Percentiles rank a stretch among this genome's conserved stretches.
These are phyloP conservation scores for Phalaenopsis hybrid DNA, from an alignment of 116 monocot species.

Conservation along the genomic window DNA sequence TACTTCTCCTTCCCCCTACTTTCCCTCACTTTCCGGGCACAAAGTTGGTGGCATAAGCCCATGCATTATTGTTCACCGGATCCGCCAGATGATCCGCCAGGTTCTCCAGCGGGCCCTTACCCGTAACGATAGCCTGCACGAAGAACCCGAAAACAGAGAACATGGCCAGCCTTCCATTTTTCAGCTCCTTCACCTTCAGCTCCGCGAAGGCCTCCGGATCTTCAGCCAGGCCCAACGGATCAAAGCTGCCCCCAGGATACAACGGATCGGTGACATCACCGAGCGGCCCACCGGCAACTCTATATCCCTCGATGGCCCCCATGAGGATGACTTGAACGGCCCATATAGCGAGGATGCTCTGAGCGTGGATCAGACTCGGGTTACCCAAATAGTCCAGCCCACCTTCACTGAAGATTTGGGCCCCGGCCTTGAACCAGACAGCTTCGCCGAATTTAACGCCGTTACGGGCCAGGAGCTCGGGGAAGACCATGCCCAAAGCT, in stretches of 20 bases:
- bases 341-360: slow-evolving; percentile 80
- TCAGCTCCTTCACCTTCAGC: no score
- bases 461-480: slow-evolving; percentile 57
- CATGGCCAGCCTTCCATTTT: no score
- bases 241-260: slow-evolving; percentile 63
- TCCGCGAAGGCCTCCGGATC: slow-evolving; percentile 49
- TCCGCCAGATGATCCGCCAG: no score
- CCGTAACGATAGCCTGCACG: no score
- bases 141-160: no score
- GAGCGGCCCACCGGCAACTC: slow-evolving; percentile 53
- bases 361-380: slow-evolving; percentile 55
- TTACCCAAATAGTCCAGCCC: slow-evolving; percentile 60
- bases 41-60: no score
- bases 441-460: slow-evolving; percentile 77
- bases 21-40: no score
- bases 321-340: slow-evolving; percentile 54
- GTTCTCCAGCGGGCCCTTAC: no score
- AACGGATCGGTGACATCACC: slow-evolving; percentile 50
- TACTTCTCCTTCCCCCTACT: no score
- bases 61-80: no score
- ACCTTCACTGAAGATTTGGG: slow-evolving; percentile 60
- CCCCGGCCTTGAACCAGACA: slow-evolving; percentile 73
- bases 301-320: slow-evolving; percentile 63
- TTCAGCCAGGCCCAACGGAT: slow-evolving; percentile 48
- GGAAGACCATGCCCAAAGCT: slow-evolving; percentile 55